Conservation (phyloP, 73 alveolate species). For the Paramecium sonneborni region DNA sequence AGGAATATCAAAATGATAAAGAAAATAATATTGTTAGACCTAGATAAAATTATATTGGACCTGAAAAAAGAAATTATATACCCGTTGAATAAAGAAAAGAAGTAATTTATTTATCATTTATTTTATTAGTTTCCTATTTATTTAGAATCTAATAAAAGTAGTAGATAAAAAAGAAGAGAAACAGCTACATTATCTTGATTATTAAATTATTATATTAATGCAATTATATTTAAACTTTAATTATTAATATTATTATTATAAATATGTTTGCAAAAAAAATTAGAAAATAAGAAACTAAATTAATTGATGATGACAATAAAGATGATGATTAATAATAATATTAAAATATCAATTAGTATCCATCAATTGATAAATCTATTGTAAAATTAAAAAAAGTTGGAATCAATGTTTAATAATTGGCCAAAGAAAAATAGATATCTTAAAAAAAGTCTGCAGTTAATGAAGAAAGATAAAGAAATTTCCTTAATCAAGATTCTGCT, state of each 20-base stretch:
- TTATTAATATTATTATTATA: neutral
- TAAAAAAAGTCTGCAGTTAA: neutral
- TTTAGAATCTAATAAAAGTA: slow-evolving; percentile 57
- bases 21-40: slow-evolving; percentile 91
- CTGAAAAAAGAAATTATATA: slow-evolving; percentile 75
- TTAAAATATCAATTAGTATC: neutral
- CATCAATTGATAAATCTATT: neutral
- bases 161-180: slow-evolving; percentile 68
- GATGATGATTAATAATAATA: neutral
- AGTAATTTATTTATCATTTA: neutral
- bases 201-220: neutral
- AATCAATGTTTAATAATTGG: slow-evolving; percentile 10
- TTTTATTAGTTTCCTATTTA: slow-evolving; percentile 40
- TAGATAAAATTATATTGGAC: slow-evolving; percentile 85
- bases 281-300: neutral
- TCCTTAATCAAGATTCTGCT: slow-evolving; percentile 7
- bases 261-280: neutral
- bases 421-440: slow-evolving; percentile 21
- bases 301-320: neutral
- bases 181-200: slow-evolving; percentile 58
- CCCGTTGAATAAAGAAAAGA: slow-evolving; percentile 72
- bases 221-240: neutral
- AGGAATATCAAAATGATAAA: slow-evolving; percentile 87
- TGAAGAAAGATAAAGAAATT: neutral
- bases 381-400: slow-evolving; percentile 24